Base-by-base conservation (phyloP, 2,329 filamentous ascomycete genomes). In the Verticillium zaregamsianum region DNA sequence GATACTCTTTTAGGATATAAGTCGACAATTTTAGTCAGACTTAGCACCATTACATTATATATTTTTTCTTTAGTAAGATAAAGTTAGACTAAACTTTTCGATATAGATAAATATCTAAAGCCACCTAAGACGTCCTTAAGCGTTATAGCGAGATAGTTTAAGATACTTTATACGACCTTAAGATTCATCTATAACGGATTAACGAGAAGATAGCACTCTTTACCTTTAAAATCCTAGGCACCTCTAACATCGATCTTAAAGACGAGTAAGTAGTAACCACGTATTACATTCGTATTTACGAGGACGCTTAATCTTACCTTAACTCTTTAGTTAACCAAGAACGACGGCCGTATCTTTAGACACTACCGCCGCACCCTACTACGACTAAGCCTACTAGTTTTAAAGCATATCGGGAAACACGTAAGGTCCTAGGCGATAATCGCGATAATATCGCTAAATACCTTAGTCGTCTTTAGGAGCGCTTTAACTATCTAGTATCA, bases 201-300 rank as follows among this genome's bases (percentile, higher is more conserved):
- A 68, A 77, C 59, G 71, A 77, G 52, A 75, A 74, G 62, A 66
- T 76, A 59, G 64, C 61, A 20, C 65, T 59, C 35, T 35, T 70
- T 35, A 55, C 62, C 54, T 25, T 45, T 28, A 64, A 68, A 66
- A 67, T 65, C 25, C 63, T 55, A 6, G 60, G 59, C 49, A 40
- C 62, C 58, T 65, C 65, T 54, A 64, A 66, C 49, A 67, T 72
- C 52, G 68, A 77, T 61, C 68, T 78, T 35, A 62, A 71, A 35
- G 72, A 78, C 61, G 73, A 78, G 64, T 71, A 66, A 68, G 70
- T 62, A 37, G 71, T 77, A 58, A 77, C 73, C 56, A 63, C 71
- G 60, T 73, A 75, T 66, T 78, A 74, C 62, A 72, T 78, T 65
- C 70, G 67, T 35, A 73, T 78, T 58, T 78, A 74, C 64, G 68